Base-by-base conservation (phyloP, 2,329 filamentous ascomycete genomes). In the Septoria linicola region DNA sequence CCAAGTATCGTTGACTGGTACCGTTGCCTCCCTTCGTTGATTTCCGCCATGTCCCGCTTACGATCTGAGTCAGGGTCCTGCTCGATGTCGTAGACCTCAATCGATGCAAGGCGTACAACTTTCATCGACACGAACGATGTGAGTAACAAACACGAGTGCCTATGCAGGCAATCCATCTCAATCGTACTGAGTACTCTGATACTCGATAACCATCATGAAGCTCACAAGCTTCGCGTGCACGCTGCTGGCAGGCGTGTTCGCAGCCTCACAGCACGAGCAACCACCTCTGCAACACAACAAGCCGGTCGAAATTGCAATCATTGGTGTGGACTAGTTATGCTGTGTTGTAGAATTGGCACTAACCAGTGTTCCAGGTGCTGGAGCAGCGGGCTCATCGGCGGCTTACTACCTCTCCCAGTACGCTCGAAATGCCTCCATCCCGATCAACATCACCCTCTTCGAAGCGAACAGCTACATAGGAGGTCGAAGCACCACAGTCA, bases 401-500 rank as follows among this genome's bases (percentile, higher is more conserved):
- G 91, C 93, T 0, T 96, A 93, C 70, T 83, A 92, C 64, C 76
- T 99, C 40, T 78, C 79, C 32, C 81, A 85, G 63, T 91, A 84
- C 68, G 86, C 88, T 17, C 71, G 80, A 3, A 71, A 80, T 51
- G 75, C 74, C 19, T 68, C 77, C n/a, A 69, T 87, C 14, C 73
- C 77, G 1, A 66, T 92, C 52, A 87, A 95, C 59, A 85, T 97
- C 62, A 95, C 90, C 17, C 76, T 99, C 21, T 96, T 92, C 68
- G 93, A 99, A 65, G 86, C 85, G 60, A 83, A 82, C 13, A 69
- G 75, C 25, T 88, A 84, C 60, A 78, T 97, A 36, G 93, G 93
- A 23, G 93, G 93, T 7, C 87, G 93, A 20, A 87, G 87, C 6
- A 88, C 91, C 23, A 97, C 91, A 0, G 86, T 96, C 14, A 76